phyloP scores from a whole-genome alignment of 176 grass and related monocot genomes.

The Triticum turgidum region DNA sequence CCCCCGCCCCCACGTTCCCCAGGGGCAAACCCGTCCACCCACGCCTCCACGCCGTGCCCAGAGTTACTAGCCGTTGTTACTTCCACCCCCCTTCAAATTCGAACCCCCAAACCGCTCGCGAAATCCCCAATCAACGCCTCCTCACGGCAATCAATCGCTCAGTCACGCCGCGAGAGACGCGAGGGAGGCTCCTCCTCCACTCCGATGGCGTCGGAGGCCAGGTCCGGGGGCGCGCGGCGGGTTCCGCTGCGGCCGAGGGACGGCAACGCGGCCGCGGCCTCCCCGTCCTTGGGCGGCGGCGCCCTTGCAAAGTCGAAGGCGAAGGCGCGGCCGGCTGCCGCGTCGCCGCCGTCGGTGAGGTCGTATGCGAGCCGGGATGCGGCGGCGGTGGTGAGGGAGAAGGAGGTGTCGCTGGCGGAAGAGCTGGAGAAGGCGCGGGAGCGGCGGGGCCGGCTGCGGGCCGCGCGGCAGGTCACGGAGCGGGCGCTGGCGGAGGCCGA shows the following conservation, averaged over 20 bases:
- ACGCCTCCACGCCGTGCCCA: too few relatives aligned
- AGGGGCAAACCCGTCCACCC: neutral
- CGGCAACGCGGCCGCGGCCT: conserved; percentile 34
- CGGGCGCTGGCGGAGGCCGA: neutral
- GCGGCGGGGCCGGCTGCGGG: conserved; percentile 28
- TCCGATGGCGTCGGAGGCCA: conserved; percentile 21
- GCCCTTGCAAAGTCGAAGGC: neutral
- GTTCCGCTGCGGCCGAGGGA: conserved; percentile 40
- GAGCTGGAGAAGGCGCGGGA: conserved; percentile 50
- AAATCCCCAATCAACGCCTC: neutral
- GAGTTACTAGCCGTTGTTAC: conserved; percentile 41
- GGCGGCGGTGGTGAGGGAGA: neutral
- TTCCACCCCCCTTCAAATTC: conserved; percentile 15
- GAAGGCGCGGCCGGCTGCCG: neutral
- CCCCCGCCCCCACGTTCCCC: neutral
- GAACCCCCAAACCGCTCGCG: neutral
- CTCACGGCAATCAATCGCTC: too few relatives aligned
- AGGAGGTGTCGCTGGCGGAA: conserved; percentile 45
- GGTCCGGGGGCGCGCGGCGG: conserved; percentile 16
- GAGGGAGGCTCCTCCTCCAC: too few relatives aligned
- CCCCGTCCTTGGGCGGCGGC: neutral
- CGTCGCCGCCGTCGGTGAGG: neutral
- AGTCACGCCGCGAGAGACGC: too few relatives aligned
- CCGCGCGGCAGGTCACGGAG: conserved; percentile 28
- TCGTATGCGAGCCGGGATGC: neutral